phyloP scores from a whole-genome alignment of 1,139 yeast species.

The Geotrichum cucujoidarum region DNA sequence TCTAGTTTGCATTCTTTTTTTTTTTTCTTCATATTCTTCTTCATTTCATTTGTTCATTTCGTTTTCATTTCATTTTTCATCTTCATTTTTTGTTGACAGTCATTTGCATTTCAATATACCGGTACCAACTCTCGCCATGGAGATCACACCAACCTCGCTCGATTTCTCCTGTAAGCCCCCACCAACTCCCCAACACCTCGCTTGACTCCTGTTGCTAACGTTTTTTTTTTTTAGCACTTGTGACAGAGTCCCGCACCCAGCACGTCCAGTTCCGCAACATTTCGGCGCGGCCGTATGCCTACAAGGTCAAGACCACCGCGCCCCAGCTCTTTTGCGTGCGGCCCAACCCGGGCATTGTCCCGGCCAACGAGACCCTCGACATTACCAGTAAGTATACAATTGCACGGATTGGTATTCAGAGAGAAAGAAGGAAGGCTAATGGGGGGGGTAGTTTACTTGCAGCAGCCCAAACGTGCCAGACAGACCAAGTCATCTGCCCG shows the following conservation, averaged over 20 bases:
- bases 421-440: no score
- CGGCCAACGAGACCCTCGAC: constrained; percentile 66
- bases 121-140: neutral
- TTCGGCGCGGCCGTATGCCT: constrained; percentile 59
- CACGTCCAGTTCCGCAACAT: constrained; percentile 64
- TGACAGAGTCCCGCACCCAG: constrained; percentile 67
- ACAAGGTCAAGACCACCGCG: constrained; percentile 97
- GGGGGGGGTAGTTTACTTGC: no score
- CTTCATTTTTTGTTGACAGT: neutral
- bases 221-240: constrained; percentile 48
- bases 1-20: no score
- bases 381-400: constrained; percentile 45
- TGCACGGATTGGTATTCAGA: no score
- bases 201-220: neutral
- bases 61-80: neutral
- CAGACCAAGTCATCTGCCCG: no score
- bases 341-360: constrained; percentile 80
- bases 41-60: neutral
- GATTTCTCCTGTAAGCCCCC: constrained; percentile 4
- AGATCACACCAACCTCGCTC: constrained; percentile 2
- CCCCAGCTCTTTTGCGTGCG: constrained; percentile 94
- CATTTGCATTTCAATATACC: neutral
- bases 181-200: neutral
- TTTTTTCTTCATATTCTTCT: no score
- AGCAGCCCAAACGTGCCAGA: no score